These are phyloP conservation scores for Oxytropis ochrocephala DNA, from an alignment of 306 rosid genomes.

Conservation along the genomic window DNA sequence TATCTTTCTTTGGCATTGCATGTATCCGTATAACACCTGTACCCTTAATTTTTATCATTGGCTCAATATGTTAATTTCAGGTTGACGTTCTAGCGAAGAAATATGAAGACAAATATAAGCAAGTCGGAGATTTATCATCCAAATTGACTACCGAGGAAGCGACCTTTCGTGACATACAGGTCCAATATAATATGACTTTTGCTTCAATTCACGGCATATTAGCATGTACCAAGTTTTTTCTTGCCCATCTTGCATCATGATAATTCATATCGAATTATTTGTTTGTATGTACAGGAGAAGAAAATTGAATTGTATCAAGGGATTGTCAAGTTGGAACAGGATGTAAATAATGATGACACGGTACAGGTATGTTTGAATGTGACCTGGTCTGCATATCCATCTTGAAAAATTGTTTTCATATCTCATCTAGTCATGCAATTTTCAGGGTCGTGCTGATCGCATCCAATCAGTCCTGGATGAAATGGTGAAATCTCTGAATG, in stretches of 20 bases:
- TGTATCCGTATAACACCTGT: constrained; percentile 17
- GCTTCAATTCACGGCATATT: constrained; percentile 12
- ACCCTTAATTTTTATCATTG: constrained; percentile 9
- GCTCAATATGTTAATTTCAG: constrained; percentile 38
- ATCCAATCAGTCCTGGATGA: constrained; percentile 77
- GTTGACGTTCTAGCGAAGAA: constrained; percentile 72
- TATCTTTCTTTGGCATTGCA: constrained; percentile 35
- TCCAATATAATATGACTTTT: constrained; percentile 16
- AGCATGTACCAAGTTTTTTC: constrained; percentile 7
- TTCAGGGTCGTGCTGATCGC: constrained; percentile 65
- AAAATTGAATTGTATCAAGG: constrained; percentile 89
- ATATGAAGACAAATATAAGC: constrained; percentile 91
- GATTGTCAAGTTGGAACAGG: constrained; percentile 81
- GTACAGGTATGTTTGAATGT: constrained; percentile 56
- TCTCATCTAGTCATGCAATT: constrained; percentile 25
- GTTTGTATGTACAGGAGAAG: constrained; percentile 51
- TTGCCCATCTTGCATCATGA: constrained; percentile 1
- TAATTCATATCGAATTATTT: constrained; percentile 7
- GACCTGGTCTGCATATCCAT: constrained; percentile 7
- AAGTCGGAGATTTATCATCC: constrained; percentile 90
- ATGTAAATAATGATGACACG: constrained; percentile 46
- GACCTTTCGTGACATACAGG: constrained; percentile 92
- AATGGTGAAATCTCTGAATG: constrained; percentile 73
- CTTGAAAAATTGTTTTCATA: constrained; percentile 11
- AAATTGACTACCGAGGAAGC: constrained; percentile 87